These are phyloP conservation scores for Russula earlei DNA, from an alignment of 768 basidiomycete genomes.

Conservation along the genomic window DNA sequence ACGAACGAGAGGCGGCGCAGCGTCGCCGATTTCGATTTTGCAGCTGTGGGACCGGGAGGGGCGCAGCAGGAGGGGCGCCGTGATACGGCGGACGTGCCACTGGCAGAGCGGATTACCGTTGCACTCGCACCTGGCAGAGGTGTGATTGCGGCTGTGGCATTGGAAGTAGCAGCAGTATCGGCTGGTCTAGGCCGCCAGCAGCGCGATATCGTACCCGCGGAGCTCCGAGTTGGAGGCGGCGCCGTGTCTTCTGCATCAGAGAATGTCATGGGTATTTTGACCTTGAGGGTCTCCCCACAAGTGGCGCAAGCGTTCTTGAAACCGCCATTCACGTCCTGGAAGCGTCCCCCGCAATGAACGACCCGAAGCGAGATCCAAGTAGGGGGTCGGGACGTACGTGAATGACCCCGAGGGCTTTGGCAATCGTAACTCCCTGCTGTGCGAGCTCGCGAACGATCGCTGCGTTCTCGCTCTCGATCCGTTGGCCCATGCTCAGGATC, in stretches of 20 bases:
- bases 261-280: neutral
- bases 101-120: neutral
- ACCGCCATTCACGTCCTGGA: neutral
- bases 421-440: slow-evolving; percentile 16
- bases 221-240: neutral
- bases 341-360: neutral
- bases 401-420: slow-evolving; percentile 9
- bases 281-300: neutral
- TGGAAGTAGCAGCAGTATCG: too few species aligned
- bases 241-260: neutral
- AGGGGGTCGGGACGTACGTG: neutral
- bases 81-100: neutral
- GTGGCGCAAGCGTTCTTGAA: neutral
- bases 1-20: slow-evolving; percentile 7
- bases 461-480: slow-evolving; percentile 12
- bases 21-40: neutral
- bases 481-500: slow-evolving; percentile 7
- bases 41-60: neutral
- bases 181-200: neutral
- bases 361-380: neutral
- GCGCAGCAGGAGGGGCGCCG: neutral
- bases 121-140: neutral
- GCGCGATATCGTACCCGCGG: too few species aligned
- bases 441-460: slow-evolving; percentile 16
- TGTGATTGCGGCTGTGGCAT: too few species aligned